These are phyloP conservation scores for Fusarium burgessii DNA, from an alignment of 2,329 filamentous ascomycete genomes.

Conservation along the genomic window DNA sequence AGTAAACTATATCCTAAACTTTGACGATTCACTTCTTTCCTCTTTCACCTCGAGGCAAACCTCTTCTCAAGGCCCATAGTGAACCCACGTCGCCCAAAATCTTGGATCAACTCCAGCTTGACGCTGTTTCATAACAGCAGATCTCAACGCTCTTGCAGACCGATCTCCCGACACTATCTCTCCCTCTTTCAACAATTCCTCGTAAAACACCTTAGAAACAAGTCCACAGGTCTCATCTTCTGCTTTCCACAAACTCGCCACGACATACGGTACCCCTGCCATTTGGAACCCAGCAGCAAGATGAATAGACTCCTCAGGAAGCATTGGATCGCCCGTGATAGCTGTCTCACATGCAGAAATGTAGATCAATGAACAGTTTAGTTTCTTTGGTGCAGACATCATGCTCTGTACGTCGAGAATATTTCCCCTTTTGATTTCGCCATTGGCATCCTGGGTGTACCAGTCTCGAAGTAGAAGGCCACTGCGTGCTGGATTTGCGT, in stretches of 20 bases:
- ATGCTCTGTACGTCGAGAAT: not conserved
- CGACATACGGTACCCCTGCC: not conserved
- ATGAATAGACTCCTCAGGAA: not conserved
- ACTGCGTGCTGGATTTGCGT: not conserved
- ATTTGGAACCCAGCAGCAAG: conserved; percentile 1
- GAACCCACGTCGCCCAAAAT: not conserved
- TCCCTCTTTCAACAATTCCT: not conserved
- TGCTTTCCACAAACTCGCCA: not conserved
- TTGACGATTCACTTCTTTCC: too few relatives aligned
- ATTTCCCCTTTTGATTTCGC: not conserved
- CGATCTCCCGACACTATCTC: not conserved
- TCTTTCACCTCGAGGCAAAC: too few relatives aligned
- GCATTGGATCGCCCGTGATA: not conserved
- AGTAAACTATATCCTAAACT: not conserved
- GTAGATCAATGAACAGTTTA: not conserved
- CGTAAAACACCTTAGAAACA: not conserved
- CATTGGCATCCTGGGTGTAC: not conserved
- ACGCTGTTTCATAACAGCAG: not conserved
- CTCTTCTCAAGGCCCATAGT: not conserved
- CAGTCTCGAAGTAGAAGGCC: not conserved
- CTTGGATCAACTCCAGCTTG: not conserved
- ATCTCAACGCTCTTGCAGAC: not conserved
- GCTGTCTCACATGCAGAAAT: not conserved
- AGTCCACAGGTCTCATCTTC: not conserved
- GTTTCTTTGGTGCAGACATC: not conserved